Conservation (phyloP, 1,284 basidiomycete genomes). For the Leccinum insigne region DNA sequence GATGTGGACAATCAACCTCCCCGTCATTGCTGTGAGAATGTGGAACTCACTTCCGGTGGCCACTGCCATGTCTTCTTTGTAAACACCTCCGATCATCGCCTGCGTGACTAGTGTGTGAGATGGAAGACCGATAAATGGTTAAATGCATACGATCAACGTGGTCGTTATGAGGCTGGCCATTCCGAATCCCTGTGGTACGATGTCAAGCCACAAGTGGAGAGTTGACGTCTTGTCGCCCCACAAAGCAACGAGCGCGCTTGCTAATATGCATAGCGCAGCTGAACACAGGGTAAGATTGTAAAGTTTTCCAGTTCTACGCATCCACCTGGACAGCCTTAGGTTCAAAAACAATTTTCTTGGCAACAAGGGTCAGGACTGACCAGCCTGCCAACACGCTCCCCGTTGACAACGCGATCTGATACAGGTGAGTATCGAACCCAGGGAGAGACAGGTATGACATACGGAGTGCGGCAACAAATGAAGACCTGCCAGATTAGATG, state of each 20-base stretch:
- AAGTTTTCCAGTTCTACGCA: conserved; percentile 81
- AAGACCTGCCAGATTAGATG: background rate
- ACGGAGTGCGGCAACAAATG: conserved; percentile 90
- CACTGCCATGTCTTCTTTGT: conserved; percentile 81
- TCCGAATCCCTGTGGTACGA: conserved; percentile 81
- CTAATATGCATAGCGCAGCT: background rate
- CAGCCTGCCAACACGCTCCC: conserved; percentile 87
- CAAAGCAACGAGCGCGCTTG: conserved; percentile 42
- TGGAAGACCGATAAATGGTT: conserved; percentile 1
- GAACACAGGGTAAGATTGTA: conserved; percentile 28
- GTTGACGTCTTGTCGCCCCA: conserved; percentile 66
- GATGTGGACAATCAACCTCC: background rate
- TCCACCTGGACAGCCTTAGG: conserved; percentile 51
- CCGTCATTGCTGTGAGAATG: background rate
- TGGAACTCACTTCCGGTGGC: conserved; percentile 77
- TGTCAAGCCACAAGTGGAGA: conserved; percentile 74
- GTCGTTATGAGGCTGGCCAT: conserved; percentile 82
- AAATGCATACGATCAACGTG: conserved; percentile 69
- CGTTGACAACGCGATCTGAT: conserved; percentile 68
- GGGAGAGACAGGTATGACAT: conserved; percentile 27
- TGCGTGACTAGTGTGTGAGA: conserved; percentile 31
- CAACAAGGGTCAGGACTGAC: background rate
- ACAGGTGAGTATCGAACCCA: conserved; percentile 32
- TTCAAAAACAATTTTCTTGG: background rate
- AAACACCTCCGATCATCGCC: conserved; percentile 85